These are phyloP conservation scores for Ceratocystis diversiconidia DNA, from an alignment of 2,329 filamentous ascomycete species.

Conservation along the genomic window DNA sequence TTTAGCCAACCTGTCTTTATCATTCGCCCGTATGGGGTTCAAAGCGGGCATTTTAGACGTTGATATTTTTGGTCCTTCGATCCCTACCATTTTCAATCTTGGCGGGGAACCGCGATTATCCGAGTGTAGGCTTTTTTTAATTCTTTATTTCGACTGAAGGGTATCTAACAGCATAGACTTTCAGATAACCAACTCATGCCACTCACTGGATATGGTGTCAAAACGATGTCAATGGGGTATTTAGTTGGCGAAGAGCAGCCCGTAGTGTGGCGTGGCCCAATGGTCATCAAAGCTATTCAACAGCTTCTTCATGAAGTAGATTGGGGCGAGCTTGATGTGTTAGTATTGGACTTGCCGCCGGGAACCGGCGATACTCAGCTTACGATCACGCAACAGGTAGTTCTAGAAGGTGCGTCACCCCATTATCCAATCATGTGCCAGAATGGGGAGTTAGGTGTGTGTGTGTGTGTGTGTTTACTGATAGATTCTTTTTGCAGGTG, in stretches of 20 bases:
- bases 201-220: constrained; percentile 84
- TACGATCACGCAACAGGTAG: constrained; percentile 88
- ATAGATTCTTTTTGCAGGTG: constrained; percentile 33
- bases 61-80: constrained; percentile 91
- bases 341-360: constrained; percentile 82
- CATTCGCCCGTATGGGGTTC: constrained; percentile 69
- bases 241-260: constrained; percentile 66
- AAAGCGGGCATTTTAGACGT: constrained; percentile 82
- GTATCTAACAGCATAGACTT: not conserved
- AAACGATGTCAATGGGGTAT: constrained; percentile 98
- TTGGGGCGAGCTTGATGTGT: constrained; percentile 76
- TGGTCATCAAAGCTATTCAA: constrained; percentile 95
- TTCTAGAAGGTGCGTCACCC: constrained; percentile 53
- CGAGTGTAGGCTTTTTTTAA: constrained; percentile 37
- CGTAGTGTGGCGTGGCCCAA: constrained; percentile 87
- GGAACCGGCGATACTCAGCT: constrained; percentile 93
- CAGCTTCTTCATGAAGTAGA: constrained; percentile 91
- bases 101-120: constrained; percentile 66
- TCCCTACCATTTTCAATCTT: constrained; percentile 78
- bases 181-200: constrained; percentile 69
- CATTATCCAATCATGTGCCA: not conserved
- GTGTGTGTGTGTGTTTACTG: not conserved
- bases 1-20: constrained; percentile 67
- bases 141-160: not conserved
- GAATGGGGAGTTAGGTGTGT: not conserved